Conservation (phyloP, 352 stramenopile genomes). For the Labyrinthula sp. region DNA sequence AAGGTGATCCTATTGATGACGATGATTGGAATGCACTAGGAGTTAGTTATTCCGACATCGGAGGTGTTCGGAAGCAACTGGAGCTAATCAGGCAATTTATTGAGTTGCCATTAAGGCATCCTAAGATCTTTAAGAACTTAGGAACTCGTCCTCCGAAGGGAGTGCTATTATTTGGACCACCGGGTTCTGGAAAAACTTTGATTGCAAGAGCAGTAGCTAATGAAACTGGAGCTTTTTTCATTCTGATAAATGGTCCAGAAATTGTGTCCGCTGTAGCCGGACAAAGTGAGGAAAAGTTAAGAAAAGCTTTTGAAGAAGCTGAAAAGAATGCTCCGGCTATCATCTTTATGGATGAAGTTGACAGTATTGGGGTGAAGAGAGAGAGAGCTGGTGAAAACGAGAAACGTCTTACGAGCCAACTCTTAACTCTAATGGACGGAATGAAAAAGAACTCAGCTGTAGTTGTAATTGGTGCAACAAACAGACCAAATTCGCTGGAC, state of each 20-base stretch:
- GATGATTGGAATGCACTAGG: too few relatives aligned
- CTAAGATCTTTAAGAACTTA: constrained; percentile 69
- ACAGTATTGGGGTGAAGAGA: constrained; percentile 63
- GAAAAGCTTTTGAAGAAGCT: constrained; percentile 60
- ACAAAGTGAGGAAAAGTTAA: constrained; percentile 45
- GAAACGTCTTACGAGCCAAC: constrained; percentile 70
- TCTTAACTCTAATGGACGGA: constrained; percentile 45
- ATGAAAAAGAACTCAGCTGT: constrained; percentile 58
- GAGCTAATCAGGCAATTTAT: constrained; percentile 74
- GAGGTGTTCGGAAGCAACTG: constrained; percentile 96
- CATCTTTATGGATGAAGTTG: constrained; percentile 74
- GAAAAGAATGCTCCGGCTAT: constrained; percentile 58
- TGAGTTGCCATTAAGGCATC: constrained; percentile 77
- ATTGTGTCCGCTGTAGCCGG: constrained; percentile 79
- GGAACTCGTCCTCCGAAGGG: constrained; percentile 66
- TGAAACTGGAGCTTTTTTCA: constrained; percentile 63
- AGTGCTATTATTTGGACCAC: constrained; percentile 67
- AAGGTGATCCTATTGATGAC: too few relatives aligned
- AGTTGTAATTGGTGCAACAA: constrained; percentile 89
- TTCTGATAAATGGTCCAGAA: constrained; percentile 56
- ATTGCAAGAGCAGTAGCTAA: constrained; percentile 70
- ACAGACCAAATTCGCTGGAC: constrained; percentile 85
- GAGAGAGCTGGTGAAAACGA: constrained; percentile 72
- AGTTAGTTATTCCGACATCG: constrained; percentile 92
- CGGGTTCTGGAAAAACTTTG: constrained; percentile 75